Conservation (phyloP, 2,329 filamentous ascomycete genomes). For the Xylaria hypoxylon region DNA sequence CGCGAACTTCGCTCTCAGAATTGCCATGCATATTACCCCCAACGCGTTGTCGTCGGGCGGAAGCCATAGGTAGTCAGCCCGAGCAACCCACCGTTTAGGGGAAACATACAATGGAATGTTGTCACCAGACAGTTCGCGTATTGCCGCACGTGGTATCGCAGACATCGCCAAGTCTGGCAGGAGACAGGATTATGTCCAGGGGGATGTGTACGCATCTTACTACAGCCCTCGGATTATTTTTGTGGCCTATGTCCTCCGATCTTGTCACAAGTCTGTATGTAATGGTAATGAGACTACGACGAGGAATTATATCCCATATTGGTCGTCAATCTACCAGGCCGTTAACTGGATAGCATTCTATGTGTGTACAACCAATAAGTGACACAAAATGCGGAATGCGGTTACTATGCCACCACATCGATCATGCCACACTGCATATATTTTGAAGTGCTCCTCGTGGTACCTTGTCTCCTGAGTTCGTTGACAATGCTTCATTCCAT, state of each 20-base stretch:
- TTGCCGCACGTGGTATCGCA: not conserved
- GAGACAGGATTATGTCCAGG: not conserved
- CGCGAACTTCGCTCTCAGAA: conserved; percentile 45
- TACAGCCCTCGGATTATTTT: not conserved
- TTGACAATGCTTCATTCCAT: not conserved
- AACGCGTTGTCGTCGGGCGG: conserved; percentile 45
- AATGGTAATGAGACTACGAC: not conserved
- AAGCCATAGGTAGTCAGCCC: conserved; percentile 40
- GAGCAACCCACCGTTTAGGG: not conserved
- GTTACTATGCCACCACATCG: not conserved
- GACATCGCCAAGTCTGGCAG: not conserved
- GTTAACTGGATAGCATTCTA: not conserved
- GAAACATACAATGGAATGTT: conserved; percentile 4
- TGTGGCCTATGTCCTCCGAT: not conserved
- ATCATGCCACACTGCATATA: not conserved
- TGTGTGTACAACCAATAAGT: not conserved
- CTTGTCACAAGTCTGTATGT: not conserved
- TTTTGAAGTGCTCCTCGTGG: not conserved
- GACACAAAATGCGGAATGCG: not conserved
- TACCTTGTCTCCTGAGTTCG: not conserved
- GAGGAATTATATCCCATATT: not conserved
- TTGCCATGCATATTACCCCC: conserved; percentile 45
- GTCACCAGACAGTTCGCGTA: not conserved
- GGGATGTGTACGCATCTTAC: not conserved
- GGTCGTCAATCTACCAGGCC: not conserved